Evolutionary conservation across 1,284 basidiomycete species (phyloP).

Genomic region (Boletellus dicymbophilus): DNA sequence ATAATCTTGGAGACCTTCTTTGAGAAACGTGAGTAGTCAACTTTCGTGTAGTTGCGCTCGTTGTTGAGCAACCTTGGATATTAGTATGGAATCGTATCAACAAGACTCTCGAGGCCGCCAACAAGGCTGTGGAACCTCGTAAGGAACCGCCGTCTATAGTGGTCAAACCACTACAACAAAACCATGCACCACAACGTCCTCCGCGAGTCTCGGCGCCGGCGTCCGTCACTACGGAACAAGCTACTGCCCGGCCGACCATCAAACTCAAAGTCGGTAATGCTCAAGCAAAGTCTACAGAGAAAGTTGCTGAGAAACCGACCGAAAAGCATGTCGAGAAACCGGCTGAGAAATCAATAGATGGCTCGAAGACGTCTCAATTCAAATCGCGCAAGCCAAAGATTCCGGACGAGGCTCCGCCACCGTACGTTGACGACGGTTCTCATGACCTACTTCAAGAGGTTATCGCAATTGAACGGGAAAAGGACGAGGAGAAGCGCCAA

Average conservation of each 20-base stretch:
- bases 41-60: background rate
- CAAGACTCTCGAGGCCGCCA: slow-evolving; percentile 64
- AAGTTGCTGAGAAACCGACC: slow-evolving; percentile 24
- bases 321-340: slow-evolving; percentile 26
- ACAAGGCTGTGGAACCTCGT: slow-evolving; percentile 37
- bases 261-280: slow-evolving; percentile 52
- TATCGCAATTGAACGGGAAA: slow-evolving; percentile 74
- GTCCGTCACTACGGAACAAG: slow-evolving; percentile 32
- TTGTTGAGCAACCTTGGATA: slow-evolving; percentile 6
- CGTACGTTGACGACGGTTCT: slow-evolving; percentile 73
- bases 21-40: slow-evolving; percentile 68
- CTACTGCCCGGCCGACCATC: slow-evolving; percentile 54
- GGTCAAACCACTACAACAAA: slow-evolving; percentile 37
- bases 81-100: slow-evolving; percentile 77
- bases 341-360: slow-evolving; percentile 35
- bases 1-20: slow-evolving; percentile 81
- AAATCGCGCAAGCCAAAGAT: slow-evolving; percentile 52
- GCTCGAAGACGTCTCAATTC: slow-evolving; percentile 32
- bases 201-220: slow-evolving; percentile 14
- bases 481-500: slow-evolving; percentile 47
- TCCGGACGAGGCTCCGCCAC: slow-evolving; percentile 57
- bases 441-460: slow-evolving; percentile 80
- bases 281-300: slow-evolving; percentile 30
- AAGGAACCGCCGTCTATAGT: slow-evolving; percentile 32
- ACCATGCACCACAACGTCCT: slow-evolving; percentile 16